phyloP scores from a whole-genome alignment of 2,329 filamentous ascomycete species.

The Rhynchosporium secalis region DNA sequence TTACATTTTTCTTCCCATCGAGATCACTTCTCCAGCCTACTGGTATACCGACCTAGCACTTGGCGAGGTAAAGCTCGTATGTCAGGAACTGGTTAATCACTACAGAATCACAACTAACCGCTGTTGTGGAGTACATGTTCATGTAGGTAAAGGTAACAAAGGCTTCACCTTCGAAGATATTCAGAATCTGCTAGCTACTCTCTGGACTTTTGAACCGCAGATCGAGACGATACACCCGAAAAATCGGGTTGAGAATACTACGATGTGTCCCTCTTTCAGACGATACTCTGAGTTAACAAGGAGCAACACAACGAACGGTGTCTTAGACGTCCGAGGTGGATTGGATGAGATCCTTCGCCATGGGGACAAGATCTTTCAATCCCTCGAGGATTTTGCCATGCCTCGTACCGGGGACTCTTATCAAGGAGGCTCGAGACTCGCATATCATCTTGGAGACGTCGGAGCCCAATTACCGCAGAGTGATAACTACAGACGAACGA shows the following conservation, averaged over 20 bases:
- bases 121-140: conserved; percentile 38
- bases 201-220: conserved; percentile 36
- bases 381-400: neutral
- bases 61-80: conserved; percentile 16
- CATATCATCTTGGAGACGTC: conserved; percentile 13
- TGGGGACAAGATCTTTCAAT: neutral
- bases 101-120: conserved; percentile 33
- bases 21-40: conserved; percentile 27
- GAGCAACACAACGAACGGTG: neutral
- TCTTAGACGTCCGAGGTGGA: neutral
- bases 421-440: neutral
- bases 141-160: conserved; percentile 36
- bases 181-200: conserved; percentile 36
- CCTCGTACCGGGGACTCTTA: neutral
- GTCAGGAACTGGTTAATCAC: conserved; percentile 15
- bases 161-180: conserved; percentile 33
- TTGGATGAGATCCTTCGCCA: neutral
- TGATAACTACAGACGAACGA: conserved; percentile 15
- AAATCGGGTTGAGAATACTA: neutral
- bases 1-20: conserved; percentile 20
- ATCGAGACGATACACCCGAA: conserved; percentile 35
- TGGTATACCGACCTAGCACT: conserved; percentile 18
- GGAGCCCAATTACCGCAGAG: neutral
- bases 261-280: conserved; percentile 8
- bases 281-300: neutral